Evolutionary conservation across 1,139 yeast species (phyloP), one percentile per base, ranked within the genome.

Genomic region (Dujonia santamariae): DNA sequence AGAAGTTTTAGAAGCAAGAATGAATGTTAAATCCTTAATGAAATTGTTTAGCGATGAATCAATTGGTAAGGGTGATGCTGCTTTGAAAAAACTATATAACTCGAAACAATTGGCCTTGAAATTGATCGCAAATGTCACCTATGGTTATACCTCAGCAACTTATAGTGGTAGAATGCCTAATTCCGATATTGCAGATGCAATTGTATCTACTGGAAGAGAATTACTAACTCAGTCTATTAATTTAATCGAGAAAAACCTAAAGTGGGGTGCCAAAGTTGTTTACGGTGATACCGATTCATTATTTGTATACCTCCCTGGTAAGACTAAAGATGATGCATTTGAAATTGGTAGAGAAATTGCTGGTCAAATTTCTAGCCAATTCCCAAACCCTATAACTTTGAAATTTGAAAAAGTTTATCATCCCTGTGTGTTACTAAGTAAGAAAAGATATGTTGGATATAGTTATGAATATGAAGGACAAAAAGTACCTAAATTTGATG

Each of bases 151-250:
- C 0, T 84, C 97, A 0, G 98, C 98, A 0, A 78, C 96, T 0
- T 92, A 82, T 51, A 87, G 96, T 22, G 98, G 98, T 0, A 65
- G 98, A 43, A 92, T 92, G 98, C 98, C 98, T 0, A 86, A 94
- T 48, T 80, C 95, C 0, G 97, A 88, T 53, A 73, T 92, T 21
- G 96, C 98, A 0, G 98, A 92, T 59, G 84, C 95, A 8, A 87
- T 92, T 52, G 98, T 92, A 0, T 79, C 92, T 19, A 81, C 94
- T 0, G 98, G 94, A 0, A 66, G 97, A 38, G 97, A 90, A 54
- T 82, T 88, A 0, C 59, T 92, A 35, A 80, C 78, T 34, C 68
- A 72, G 36, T 84, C 97, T 0, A 81, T 88, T 27, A 73, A 73
- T 3, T 51, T 73, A 34, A 88, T 92, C 36, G 94, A 87, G 41